Percentiles rank a stretch among this genome's conserved stretches.
These are phyloP conservation scores for Ehretia macrophylla DNA, from an alignment of 257 asterid species.

Conservation along the genomic window DNA sequence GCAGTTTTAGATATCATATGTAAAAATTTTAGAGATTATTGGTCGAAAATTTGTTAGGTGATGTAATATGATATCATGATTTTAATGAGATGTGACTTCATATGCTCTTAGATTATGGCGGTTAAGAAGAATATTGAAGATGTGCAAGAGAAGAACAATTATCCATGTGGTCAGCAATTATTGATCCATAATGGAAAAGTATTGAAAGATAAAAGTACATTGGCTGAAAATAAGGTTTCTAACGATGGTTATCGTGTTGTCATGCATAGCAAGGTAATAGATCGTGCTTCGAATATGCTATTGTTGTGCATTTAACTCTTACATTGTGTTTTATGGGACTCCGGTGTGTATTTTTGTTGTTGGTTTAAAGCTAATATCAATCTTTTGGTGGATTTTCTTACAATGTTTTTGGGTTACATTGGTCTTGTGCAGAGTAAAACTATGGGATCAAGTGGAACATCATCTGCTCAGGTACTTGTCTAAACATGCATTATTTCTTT, in stretches of 20 bases:
- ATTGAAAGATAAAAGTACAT: slow-evolving; percentile 76
- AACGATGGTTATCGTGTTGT: slow-evolving; percentile 94
- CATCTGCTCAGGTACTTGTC: slow-evolving; percentile 55
- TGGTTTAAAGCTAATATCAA: not conserved
- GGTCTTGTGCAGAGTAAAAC: slow-evolving; percentile 49
- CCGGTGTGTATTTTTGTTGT: too few species aligned
- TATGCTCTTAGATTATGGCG: slow-evolving; percentile 64
- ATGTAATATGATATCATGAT: too few species aligned
- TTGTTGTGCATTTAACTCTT: not conserved
- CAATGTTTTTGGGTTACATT: too few species aligned
- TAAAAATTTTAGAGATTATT: too few species aligned
- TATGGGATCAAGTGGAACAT: slow-evolving; percentile 48
- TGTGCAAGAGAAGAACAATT: slow-evolving; percentile 81
- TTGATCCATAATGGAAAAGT: slow-evolving; percentile 92
- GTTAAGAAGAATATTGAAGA: slow-evolving; percentile 87
- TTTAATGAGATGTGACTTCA: too few species aligned
- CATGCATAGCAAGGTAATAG: slow-evolving; percentile 87
- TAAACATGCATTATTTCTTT: slow-evolving; percentile 9
- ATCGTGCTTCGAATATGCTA: not conserved
- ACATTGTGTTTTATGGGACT: not conserved
- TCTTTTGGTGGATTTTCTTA: too few species aligned
- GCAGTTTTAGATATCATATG: too few species aligned
- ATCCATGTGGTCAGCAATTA: slow-evolving; percentile 90
- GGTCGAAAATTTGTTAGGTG: too few species aligned
- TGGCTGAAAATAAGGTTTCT: slow-evolving; percentile 74